These are phyloP conservation scores for Arachnopeziza araneosa DNA, from an alignment of 2,329 filamentous ascomycete species.

Conservation along the genomic window DNA sequence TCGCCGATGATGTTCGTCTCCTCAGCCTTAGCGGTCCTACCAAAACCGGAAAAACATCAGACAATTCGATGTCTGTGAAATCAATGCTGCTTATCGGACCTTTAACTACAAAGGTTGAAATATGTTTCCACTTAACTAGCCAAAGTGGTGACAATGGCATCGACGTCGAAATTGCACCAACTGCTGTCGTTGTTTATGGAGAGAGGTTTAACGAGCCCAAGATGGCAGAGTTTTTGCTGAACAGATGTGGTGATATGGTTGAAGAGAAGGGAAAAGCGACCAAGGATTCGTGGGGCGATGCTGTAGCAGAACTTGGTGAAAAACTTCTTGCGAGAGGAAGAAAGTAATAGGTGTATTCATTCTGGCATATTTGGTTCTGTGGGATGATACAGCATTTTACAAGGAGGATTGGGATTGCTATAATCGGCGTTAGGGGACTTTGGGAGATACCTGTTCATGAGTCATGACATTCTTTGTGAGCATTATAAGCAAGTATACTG, in stretches of 20 bases:
- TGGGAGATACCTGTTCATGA: background rate
- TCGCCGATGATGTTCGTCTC: constrained; percentile 55
- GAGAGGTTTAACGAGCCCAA: constrained; percentile 72
- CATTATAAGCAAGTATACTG: background rate
- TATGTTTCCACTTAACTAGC: constrained; percentile 51
- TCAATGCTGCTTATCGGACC: constrained; percentile 57
- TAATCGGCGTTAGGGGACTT: background rate
- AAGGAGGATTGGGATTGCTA: background rate
- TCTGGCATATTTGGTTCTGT: background rate
- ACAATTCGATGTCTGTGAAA: constrained; percentile 58
- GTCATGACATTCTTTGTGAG: background rate
- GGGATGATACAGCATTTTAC: background rate
- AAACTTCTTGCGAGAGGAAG: constrained; percentile 50
- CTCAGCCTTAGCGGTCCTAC: constrained; percentile 62
- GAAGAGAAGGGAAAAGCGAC: constrained; percentile 31
- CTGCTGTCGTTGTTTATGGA: constrained; percentile 66
- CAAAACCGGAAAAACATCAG: constrained; percentile 55
- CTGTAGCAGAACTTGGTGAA: constrained; percentile 49
- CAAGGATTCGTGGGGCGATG: constrained; percentile 47
- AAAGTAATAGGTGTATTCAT: constrained; percentile 33
- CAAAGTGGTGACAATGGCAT: constrained; percentile 43
- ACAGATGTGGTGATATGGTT: constrained; percentile 40
- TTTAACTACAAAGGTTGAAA: constrained; percentile 63
- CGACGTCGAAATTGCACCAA: constrained; percentile 47
- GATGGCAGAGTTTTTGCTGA: constrained; percentile 64